Evolutionary conservation across 2,329 filamentous ascomycete species (phyloP).

Genomic region (Monosporascus sp.): DNA sequence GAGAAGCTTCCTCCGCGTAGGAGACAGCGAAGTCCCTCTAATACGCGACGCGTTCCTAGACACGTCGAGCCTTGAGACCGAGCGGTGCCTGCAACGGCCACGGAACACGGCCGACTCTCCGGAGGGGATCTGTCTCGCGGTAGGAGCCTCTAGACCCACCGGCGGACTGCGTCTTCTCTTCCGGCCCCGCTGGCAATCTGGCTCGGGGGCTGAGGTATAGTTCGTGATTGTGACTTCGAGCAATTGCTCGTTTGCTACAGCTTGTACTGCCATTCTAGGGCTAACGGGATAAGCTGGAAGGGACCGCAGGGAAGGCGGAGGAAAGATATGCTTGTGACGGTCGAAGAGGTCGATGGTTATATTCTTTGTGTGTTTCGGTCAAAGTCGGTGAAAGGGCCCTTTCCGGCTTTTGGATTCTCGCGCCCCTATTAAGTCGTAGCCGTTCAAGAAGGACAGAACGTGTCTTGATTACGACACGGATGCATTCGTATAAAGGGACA

Average conservation of each 20-base stretch:
- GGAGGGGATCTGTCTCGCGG: conserved; percentile 21
- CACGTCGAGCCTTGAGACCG: conserved; percentile 27
- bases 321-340: background rate
- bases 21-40: conserved; percentile 28
- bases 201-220: conserved; percentile 23
- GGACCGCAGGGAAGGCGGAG: background rate
- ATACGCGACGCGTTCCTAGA: conserved; percentile 22
- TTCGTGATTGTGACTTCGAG: conserved; percentile 19
- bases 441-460: background rate
- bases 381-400: too few species aligned
- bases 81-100: conserved; percentile 36
- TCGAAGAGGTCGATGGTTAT: too few species aligned
- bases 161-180: conserved; percentile 31
- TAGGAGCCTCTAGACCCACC: conserved; percentile 15
- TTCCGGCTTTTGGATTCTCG: too few species aligned
- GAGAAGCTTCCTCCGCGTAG: conserved; percentile 36
- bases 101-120: conserved; percentile 35
- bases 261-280: conserved; percentile 15
- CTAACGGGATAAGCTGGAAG: background rate
- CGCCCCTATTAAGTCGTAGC: background rate
- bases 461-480: background rate
- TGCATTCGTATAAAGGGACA: background rate
- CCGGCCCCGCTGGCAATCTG: conserved; percentile 30
- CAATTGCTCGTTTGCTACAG: conserved; percentile 15
- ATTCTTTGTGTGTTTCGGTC: background rate